Conservation (phyloP, 176 grass and related monocot species). For the Eragrostis curvula region DNA sequence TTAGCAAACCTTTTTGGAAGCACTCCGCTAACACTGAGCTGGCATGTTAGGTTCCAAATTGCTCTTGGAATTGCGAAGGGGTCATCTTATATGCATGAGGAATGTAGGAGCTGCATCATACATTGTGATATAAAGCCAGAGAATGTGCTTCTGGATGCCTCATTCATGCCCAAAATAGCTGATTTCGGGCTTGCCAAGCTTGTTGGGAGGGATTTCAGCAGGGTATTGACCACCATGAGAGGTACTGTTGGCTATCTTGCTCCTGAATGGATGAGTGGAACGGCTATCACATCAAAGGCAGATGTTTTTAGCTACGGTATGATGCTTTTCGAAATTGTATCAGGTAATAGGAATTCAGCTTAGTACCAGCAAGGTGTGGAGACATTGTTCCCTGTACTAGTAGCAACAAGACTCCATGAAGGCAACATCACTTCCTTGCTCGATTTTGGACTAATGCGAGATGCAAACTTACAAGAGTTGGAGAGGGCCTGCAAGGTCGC, state of each 20-base stretch:
- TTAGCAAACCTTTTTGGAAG: slow-evolving; percentile 2
- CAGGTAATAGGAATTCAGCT: neutral
- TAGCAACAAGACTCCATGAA: slow-evolving; percentile 13
- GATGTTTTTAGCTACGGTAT: slow-evolving; percentile 48
- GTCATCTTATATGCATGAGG: slow-evolving; percentile 31
- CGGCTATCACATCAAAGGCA: slow-evolving; percentile 30
- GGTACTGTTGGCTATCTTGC: slow-evolving; percentile 40
- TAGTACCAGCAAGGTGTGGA: neutral
- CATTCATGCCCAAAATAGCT: slow-evolving; percentile 32
- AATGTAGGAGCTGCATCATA: slow-evolving; percentile 29
- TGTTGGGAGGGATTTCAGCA: slow-evolving; percentile 37
- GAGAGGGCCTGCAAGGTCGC: neutral
- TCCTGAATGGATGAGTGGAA: slow-evolving; percentile 42
- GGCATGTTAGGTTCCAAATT: slow-evolving; percentile 35
- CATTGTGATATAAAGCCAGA: slow-evolving; percentile 45
- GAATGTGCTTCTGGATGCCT: slow-evolving; percentile 35
- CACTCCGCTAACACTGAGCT: neutral
- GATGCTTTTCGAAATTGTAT: slow-evolving; percentile 47
- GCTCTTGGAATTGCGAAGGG: slow-evolving; percentile 23
- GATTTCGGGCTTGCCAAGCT: slow-evolving; percentile 50
- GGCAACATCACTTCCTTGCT: neutral
- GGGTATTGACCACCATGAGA: slow-evolving; percentile 39
- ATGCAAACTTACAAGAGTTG: neutral
- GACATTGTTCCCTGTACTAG: slow-evolving; percentile 22
- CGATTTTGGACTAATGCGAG: neutral